Percentiles rank a stretch among this genome's conserved stretches.
phyloP scores from a whole-genome alignment of 2,329 filamentous ascomycete genomes.

The Thermoascus crustaceus region DNA sequence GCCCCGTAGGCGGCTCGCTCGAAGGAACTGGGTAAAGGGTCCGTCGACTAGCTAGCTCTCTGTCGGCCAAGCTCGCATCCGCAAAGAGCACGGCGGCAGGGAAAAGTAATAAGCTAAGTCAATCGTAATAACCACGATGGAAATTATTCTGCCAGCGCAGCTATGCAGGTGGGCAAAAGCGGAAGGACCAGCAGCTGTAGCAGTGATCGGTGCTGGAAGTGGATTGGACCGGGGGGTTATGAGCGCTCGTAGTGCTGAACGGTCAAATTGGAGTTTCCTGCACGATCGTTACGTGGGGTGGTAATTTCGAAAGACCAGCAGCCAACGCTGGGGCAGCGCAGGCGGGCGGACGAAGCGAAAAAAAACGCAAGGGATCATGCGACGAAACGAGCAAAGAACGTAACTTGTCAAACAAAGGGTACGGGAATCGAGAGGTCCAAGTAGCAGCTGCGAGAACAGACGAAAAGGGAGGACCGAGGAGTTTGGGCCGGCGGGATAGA shows the following conservation, averaged over 20 bases:
- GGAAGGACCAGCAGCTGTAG: slow-evolving; percentile 10
- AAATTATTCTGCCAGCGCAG: slow-evolving; percentile 9
- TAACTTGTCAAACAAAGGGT: not conserved
- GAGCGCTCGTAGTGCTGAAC: slow-evolving; percentile 1
- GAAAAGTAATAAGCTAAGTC: not conserved
- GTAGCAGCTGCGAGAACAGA: too few species aligned
- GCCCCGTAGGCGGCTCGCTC: slow-evolving; percentile 3
- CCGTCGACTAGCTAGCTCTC: not conserved
- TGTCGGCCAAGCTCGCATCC: slow-evolving; percentile 3
- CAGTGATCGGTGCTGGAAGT: slow-evolving; percentile 6
- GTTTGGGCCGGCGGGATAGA: slow-evolving; percentile 1
- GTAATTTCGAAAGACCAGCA: slow-evolving; percentile 4
- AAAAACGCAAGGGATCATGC: not conserved
- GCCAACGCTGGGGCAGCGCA: not conserved
- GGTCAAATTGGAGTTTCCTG: slow-evolving; percentile 1
- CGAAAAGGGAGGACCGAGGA: not conserved
- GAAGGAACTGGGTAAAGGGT: slow-evolving; percentile 4
- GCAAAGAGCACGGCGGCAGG: not conserved
- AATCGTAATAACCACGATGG: slow-evolving; percentile 1
- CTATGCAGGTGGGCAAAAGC: slow-evolving; percentile 12
- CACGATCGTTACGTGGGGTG: slow-evolving; percentile 3
- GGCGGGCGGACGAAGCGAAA: not conserved
- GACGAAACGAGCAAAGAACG: not conserved
- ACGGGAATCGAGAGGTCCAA: not conserved
- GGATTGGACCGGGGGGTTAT: slow-evolving; percentile 2